phyloP scores from a whole-genome alignment of 805 yeast genomes.

The Teunomyces tritomae region DNA sequence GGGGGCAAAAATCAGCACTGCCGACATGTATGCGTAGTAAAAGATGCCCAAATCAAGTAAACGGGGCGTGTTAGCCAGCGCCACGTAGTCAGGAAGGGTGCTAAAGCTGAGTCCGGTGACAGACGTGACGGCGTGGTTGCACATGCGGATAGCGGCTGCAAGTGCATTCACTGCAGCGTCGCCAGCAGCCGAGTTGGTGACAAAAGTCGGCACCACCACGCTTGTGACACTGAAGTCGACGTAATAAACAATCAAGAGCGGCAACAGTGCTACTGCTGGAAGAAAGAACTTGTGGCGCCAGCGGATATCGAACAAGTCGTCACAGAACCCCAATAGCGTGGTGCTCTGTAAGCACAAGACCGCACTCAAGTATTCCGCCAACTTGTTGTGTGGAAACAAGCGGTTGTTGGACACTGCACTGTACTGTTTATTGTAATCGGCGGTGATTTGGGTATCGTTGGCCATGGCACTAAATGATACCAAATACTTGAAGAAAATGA shows the following conservation, averaged over 20 bases:
- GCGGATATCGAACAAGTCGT: conserved; percentile 90
- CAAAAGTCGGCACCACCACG: conserved; percentile 73
- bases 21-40: conserved; percentile 87
- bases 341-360: conserved; percentile 81
- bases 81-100: conserved; percentile 34
- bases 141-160: conserved; percentile 20
- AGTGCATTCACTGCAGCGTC: conserved; percentile 20
- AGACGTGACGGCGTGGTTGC: conserved; percentile 30
- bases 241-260: conserved; percentile 84
- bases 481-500: conserved; percentile 74
- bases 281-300: conserved; percentile 97
- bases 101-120: conserved; percentile 39
- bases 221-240: conserved; percentile 92
- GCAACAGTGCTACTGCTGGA: conserved; percentile 93
- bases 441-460: conserved; percentile 32
- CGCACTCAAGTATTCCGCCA: conserved; percentile 85
- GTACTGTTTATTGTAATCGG: conserved; percentile 35
- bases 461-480: conserved; percentile 44
- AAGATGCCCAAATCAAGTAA: conserved; percentile 72
- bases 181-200: conserved; percentile 39
- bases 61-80: conserved; percentile 37
- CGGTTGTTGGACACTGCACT: conserved; percentile 26
- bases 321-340: conserved; percentile 82
- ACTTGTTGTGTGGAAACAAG: conserved; percentile 73
- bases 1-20: conserved; percentile 91